Base-by-base conservation (phyloP, 139 green algal genomes). In the Tetradesmus lagerheimii region DNA sequence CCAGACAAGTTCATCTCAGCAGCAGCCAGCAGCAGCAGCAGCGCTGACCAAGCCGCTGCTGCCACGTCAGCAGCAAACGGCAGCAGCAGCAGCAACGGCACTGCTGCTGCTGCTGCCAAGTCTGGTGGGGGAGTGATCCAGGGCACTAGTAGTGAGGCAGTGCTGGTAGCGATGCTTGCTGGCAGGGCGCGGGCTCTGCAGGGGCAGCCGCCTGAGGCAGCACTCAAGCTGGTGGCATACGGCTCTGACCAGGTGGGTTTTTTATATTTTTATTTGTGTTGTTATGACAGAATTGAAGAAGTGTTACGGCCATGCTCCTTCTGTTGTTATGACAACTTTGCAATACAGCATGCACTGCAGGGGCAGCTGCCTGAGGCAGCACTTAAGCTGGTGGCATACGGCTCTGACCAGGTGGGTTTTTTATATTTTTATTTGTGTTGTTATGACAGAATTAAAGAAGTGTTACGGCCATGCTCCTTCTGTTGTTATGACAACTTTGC, bases 111-210 rank as follows among this genome's bases (percentile, higher is more conserved):
- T 62, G 39, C 78, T 62, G 78, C 37, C 27, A 83, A 86, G 23
- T 15, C 39, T 6, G 94, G 95, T 14, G 95, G 95, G 8, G 96
- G 96, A 18, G 94, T 96, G 43, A 97, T 98, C 43, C 95, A 96
- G 91, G 87, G 93, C 45, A 95, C 94, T 39, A 93, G 87, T 83
- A 94, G 90, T 53, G 95, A 97, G 90, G 94, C 95, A 12, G 90
- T 93, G 45, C 87, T 98, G 86, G 95, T 98, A 35, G 93, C 94
- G 1, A 89, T 99, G 92, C 93, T 99, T 86, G 96, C 96, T 0
- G 96, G 96, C 0, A 81, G 87, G 57, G 90, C 78, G 15, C 86
- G 35, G 2, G 78, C 38, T 9, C 76, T 95, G 82, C 15, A 81
- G 34, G 91, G 90, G 0, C 41, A 89, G 34, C 76, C 89, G 0